These are phyloP conservation scores for Diaporthe nobilis DNA, from an alignment of 2,329 filamentous ascomycete genomes.

Conservation along the genomic window DNA sequence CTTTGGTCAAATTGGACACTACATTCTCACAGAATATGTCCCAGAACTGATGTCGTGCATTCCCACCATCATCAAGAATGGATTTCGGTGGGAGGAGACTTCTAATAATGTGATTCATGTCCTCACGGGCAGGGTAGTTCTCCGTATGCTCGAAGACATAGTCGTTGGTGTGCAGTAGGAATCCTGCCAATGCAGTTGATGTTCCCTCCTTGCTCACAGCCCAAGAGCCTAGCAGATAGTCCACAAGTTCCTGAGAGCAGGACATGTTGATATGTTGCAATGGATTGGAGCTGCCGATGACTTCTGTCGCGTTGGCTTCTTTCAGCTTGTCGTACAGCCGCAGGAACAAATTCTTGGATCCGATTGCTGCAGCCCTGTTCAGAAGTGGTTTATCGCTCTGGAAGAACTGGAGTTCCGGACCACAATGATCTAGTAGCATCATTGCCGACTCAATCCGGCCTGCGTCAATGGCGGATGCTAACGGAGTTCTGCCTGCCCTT, in stretches of 20 bases:
- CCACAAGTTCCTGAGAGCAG: not conserved
- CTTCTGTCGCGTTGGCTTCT: no score
- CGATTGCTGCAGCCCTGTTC: not conserved
- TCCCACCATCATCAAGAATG: no score
- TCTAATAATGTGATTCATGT: not conserved
- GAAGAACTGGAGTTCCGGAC: accelerated
- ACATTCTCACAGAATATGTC: not conserved
- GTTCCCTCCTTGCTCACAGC: not conserved
- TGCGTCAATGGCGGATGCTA: not conserved
- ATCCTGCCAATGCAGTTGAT: not conserved
- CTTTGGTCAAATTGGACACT: not conserved
- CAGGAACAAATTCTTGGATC: not conserved
- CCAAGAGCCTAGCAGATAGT: not conserved
- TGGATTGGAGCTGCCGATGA: accelerated
- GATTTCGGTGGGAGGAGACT: not conserved
- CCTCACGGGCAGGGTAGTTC: not conserved
- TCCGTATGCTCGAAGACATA: accelerated
- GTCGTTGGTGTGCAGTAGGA: not conserved
- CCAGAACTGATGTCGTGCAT: not conserved
- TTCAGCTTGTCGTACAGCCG: not conserved
- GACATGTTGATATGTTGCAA: not conserved
- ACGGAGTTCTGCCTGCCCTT: not conserved
- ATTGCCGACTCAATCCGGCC: not conserved
- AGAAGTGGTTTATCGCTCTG: not conserved
- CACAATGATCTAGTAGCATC: not conserved